A percentile compares a stretch with the other conserved stretches of the same genome.
Evolutionary conservation across 108 stramenopile species (phyloP).

Genomic region (Pelagomonas calceolata): DNA sequence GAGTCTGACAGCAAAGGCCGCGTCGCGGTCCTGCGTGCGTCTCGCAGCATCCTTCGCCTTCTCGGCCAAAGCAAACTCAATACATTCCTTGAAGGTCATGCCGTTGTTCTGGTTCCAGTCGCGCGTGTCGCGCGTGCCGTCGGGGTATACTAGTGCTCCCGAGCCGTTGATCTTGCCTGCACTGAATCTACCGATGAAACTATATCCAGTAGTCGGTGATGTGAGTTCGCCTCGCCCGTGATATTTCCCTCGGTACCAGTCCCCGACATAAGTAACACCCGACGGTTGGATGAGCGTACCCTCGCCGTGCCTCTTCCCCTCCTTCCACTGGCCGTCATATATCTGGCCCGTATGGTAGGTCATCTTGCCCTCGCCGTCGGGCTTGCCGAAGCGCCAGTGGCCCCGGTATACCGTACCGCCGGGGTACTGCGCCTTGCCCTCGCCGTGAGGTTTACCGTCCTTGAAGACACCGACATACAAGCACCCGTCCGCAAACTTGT

Average conservation of each 20-base stretch:
- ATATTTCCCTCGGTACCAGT: constrained; percentile 1
- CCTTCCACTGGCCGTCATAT: constrained; percentile 20
- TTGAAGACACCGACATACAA: constrained; percentile 9
- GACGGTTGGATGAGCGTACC: constrained; percentile 14
- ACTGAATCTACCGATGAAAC: not conserved
- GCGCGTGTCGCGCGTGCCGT: not conserved
- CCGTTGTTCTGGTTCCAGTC: not conserved
- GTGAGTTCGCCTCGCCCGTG: constrained; percentile 1
- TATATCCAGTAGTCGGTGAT: not conserved
- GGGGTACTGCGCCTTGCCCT: constrained; percentile 16
- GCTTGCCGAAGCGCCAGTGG: constrained; percentile 2
- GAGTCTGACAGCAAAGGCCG: not conserved
- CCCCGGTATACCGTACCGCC: constrained; percentile 15
- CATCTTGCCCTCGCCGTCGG: constrained; percentile 10
- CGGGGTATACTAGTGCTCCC: not conserved
- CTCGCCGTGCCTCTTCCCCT: constrained; percentile 16
- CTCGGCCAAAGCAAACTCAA: not conserved
- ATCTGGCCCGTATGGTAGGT: constrained; percentile 14
- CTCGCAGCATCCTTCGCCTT: not conserved
- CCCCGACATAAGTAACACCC: constrained; percentile 17
- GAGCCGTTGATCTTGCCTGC: not conserved
- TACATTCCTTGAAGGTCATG: not conserved
- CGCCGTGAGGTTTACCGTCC: constrained; percentile 10
- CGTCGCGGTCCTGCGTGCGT: not conserved
- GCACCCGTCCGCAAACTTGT: constrained; percentile 19